These are phyloP conservation scores for Pulveroboletus sp. DNA, from an alignment of 768 basidiomycete species.

Conservation along the genomic window DNA sequence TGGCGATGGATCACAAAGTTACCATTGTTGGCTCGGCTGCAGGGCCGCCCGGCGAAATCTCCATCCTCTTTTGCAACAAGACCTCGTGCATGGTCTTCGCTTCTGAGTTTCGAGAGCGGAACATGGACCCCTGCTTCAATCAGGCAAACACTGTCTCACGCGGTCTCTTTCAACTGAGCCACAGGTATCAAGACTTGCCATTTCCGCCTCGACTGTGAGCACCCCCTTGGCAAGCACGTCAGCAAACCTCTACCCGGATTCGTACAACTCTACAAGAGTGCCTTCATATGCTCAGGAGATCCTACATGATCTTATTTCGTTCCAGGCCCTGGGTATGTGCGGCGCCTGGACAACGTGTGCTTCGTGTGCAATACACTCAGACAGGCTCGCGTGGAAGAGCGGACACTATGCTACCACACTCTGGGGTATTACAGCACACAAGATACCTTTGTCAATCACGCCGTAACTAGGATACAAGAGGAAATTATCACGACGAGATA, in stretches of 20 bases:
- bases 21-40: slow-evolving; percentile 16
- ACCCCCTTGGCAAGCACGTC: slow-evolving; percentile 5
- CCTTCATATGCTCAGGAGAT: background rate
- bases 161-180: background rate
- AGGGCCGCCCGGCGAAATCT: background rate
- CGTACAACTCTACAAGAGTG: background rate
- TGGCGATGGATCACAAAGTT: slow-evolving; percentile 23
- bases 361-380: slow-evolving; percentile 10
- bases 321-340: background rate
- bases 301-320: background rate
- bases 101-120: slow-evolving; percentile 26
- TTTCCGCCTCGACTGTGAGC: slow-evolving; percentile 5
- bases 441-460: slow-evolving; percentile 10
- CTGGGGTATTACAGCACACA: slow-evolving; percentile 16
- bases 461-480: slow-evolving; percentile 19
- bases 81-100: slow-evolving; percentile 21
- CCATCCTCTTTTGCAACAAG: slow-evolving; percentile 15
- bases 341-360: slow-evolving; percentile 13
- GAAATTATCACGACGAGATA: slow-evolving; percentile 18
- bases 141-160: slow-evolving; percentile 12
- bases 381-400: slow-evolving; percentile 4
- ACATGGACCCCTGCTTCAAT: slow-evolving; percentile 17
- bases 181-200: background rate
- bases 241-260: background rate
- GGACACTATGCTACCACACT: slow-evolving; percentile 5